phyloP scores from a whole-genome alignment of 495 filamentous ascomycete genomes.

The Penicillium egyptiacum region DNA sequence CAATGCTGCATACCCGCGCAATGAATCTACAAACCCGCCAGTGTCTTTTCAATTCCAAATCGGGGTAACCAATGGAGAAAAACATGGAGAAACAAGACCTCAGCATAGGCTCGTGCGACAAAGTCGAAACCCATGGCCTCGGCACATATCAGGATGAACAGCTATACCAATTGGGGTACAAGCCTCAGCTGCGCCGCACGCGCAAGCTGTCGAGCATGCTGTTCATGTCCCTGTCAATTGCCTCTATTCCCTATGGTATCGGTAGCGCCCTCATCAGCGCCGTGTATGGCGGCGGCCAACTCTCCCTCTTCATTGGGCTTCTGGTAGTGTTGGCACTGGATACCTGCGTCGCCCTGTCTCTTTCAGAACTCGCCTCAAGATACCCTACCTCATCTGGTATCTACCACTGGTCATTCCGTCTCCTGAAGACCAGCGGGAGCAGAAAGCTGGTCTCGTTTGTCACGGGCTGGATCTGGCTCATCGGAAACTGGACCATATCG shows the following conservation, averaged over 20 bases:
- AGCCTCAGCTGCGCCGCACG: conserved; percentile 26
- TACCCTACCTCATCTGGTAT: conserved; percentile 42
- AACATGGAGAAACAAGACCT: conserved; percentile 6
- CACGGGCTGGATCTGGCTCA: conserved; percentile 59
- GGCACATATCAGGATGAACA: conserved; percentile 18
- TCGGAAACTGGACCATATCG: conserved; percentile 64
- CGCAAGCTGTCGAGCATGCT: conserved; percentile 19
- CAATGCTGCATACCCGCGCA: conserved; percentile 3
- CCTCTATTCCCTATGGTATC: conserved; percentile 41
- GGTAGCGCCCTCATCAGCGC: conserved; percentile 37
- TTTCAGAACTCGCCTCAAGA: conserved; percentile 37
- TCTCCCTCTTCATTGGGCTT: conserved; percentile 30
- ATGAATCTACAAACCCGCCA: neutral
- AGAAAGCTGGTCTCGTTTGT: conserved; percentile 51
- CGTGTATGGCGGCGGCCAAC: conserved; percentile 29
- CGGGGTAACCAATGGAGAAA: conserved; percentile 11
- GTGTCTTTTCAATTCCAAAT: conserved; percentile 3
- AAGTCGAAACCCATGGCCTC: conserved; percentile 2
- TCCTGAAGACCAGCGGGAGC: conserved; percentile 12
- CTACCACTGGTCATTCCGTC: conserved; percentile 41
- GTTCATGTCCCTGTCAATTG: conserved; percentile 28
- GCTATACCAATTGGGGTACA: conserved; percentile 24
- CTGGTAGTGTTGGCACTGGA: conserved; percentile 25
- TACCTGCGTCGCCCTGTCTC: conserved; percentile 28
- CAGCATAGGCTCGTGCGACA: conserved; percentile 5